phyloP scores from a whole-genome alignment of 306 rosid species.

The Dalbergia oliveri region DNA sequence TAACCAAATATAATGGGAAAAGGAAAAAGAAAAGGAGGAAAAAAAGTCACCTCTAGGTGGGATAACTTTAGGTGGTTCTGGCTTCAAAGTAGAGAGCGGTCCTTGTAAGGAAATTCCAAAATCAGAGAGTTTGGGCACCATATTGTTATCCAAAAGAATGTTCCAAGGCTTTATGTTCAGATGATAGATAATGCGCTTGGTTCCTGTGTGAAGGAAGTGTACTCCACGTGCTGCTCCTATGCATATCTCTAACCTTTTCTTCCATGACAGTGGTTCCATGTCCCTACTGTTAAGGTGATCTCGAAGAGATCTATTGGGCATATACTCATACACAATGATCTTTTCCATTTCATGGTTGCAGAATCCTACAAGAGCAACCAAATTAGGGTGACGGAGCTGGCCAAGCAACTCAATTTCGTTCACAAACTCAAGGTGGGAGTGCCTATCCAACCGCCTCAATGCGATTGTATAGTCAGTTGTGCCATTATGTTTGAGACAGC shows the following conservation, averaged over 20 bases:
- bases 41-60: too few relatives aligned
- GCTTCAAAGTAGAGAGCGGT: neutral
- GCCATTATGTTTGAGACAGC: conserved; percentile 15
- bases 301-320: conserved; percentile 15
- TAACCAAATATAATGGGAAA: too few relatives aligned
- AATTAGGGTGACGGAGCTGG: conserved; percentile 30
- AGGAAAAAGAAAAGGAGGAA: too few relatives aligned
- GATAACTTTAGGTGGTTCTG: too few relatives aligned
- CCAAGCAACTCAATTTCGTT: conserved; percentile 32
- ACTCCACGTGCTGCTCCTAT: conserved; percentile 20
- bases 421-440: neutral
- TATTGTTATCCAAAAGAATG: neutral
- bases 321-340: conserved; percentile 26
- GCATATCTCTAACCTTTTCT: conserved; percentile 16
- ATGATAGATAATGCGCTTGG: conserved; percentile 27
- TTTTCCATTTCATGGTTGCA: conserved; percentile 19
- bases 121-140: conserved; percentile 21
- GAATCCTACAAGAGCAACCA: conserved; percentile 35
- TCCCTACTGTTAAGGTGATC: neutral
- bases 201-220: conserved; percentile 44
- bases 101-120: neutral
- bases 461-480: neutral
- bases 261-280: conserved; percentile 16
- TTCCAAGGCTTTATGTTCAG: neutral
- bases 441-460: neutral